phyloP scores from a whole-genome alignment of 371 early-diverging fungal genomes.

The Lichtheimia ornata region DNA sequence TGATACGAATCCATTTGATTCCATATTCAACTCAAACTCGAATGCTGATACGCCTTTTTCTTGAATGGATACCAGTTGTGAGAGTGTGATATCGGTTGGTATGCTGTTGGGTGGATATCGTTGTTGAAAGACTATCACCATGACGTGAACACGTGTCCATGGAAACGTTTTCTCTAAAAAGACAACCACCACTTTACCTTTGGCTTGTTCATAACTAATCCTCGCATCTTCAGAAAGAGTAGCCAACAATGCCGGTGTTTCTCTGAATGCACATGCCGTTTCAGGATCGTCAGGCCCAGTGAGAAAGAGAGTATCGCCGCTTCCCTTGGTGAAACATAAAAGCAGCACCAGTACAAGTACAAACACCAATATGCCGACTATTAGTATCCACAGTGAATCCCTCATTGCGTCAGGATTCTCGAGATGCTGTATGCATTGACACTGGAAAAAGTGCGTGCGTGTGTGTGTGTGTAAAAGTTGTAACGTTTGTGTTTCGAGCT shows the following conservation, averaged over 20 bases:
- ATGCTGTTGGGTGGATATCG: conserved; percentile 64
- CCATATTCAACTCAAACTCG: conserved; percentile 76
- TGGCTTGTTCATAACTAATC: conserved; percentile 51
- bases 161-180: neutral
- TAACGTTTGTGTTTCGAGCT: too few species aligned
- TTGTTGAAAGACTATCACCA: conserved; percentile 42
- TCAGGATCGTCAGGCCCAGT: conserved; percentile 37
- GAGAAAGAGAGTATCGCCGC: conserved; percentile 36
- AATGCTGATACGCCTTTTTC: conserved; percentile 87
- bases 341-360: conserved; percentile 38
- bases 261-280: conserved; percentile 26
- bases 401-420: too few species aligned
- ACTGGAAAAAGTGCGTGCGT: too few species aligned
- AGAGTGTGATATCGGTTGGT: conserved; percentile 67
- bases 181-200: conserved; percentile 24
- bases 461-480: too few species aligned
- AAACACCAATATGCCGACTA: conserved; percentile 49
- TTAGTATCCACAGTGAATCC: conserved; percentile 31
- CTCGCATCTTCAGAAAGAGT: conserved; percentile 46
- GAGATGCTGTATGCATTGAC: too few species aligned
- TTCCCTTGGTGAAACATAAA: conserved; percentile 47
- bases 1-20: conserved; percentile 64
- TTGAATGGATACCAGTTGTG: conserved; percentile 70
- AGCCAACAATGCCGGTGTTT: conserved; percentile 40
- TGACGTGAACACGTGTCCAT: too few species aligned